Percentiles rank a stretch among this genome's conserved stretches.
phyloP scores from a whole-genome alignment of 2,329 filamentous ascomycete genomes.

The Fusarium torreyae region DNA sequence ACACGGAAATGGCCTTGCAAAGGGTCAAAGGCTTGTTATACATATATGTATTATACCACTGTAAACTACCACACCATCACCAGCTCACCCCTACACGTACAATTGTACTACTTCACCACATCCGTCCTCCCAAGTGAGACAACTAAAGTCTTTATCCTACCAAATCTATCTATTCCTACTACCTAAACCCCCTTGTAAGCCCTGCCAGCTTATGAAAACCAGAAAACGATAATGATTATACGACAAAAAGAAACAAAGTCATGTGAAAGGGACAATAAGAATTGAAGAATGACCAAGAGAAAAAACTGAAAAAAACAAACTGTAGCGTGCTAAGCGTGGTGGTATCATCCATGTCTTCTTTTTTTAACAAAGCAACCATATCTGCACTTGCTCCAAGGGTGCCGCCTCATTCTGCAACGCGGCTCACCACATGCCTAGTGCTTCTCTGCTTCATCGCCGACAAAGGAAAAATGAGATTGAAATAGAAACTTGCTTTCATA shows the following conservation, averaged over 20 bases:
- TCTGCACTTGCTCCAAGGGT: constrained; percentile 41
- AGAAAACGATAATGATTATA: constrained; percentile 40
- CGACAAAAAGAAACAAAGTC: constrained; percentile 40
- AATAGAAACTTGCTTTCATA: constrained; percentile 43
- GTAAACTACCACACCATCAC: constrained; percentile 40
- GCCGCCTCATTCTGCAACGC: constrained; percentile 10
- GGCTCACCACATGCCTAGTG: constrained; percentile 17
- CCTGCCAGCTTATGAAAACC: constrained; percentile 31
- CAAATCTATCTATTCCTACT: constrained; percentile 48
- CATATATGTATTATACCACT: constrained; percentile 44
- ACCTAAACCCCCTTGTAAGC: constrained; percentile 36
- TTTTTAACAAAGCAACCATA: constrained; percentile 51
- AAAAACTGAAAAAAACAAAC: constrained; percentile 47
- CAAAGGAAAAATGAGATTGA: constrained; percentile 45
- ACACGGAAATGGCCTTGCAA: constrained; percentile 22
- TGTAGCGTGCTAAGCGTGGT: constrained; percentile 58
- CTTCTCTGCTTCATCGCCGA: constrained; percentile 33
- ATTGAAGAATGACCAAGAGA: constrained; percentile 34
- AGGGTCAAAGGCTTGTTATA: constrained; percentile 24
- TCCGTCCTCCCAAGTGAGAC: constrained; percentile 21
- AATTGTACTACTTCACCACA: constrained; percentile 24
- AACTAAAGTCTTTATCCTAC: constrained; percentile 48
- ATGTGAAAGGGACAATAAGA: constrained; percentile 33
- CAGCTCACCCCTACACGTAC: constrained; percentile 30
- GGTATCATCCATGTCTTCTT: constrained; percentile 60